Base-by-base conservation (phyloP, 2,329 filamentous ascomycete genomes). In the Fusarium sp. region DNA sequence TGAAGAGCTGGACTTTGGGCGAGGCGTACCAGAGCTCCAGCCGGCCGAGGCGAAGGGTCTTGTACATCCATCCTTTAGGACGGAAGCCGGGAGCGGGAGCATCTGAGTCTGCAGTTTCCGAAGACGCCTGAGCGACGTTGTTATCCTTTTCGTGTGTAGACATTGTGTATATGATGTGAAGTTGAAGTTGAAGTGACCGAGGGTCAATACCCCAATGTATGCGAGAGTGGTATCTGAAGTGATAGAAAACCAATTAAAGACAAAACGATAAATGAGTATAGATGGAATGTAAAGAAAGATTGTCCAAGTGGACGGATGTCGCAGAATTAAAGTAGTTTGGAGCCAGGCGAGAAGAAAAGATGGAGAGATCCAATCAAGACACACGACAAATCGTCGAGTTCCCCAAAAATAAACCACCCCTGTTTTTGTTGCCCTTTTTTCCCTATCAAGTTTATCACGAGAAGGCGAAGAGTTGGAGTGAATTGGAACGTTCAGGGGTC, bases 1-100 rank as follows among this genome's bases (percentile, higher is more conserved):
- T 86, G 67, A 91, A 74, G 37, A 94, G 85, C 81, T 94, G 92
- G 49, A 89, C 80, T 75, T 89, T 87, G 14, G 92, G 92, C 61
- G 91, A 93, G 24, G 92, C 92, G 78, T 91, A 94, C 85, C 89
- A 93, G 10, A 91, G 65, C 70, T 85, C 84, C 61, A 81, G 80
- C 52, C 83, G 81, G 20, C 86, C 85, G 60, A 93, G 63, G 60
- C 83, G 85, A 75, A 88, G 76, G 51, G 84, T 83, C 75, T 86
- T 89, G 84, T 94, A 93, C 81, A 89, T 90, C 91, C 91, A 93
- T 68, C 86, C 86, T 6, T 70, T 44, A 4, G 86, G 86, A 30
- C 83, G 84, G 63, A 62, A 60, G 51, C 56, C 53, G 18, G 60
- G 54, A 18, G 42, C 51, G 34, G 60, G 57, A 7, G 48, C 56